Evolutionary conservation across 208 protist species (phyloP), one percentile per base, ranked within the genome.

Genomic region (Balamuthia mandrillaris): DNA sequence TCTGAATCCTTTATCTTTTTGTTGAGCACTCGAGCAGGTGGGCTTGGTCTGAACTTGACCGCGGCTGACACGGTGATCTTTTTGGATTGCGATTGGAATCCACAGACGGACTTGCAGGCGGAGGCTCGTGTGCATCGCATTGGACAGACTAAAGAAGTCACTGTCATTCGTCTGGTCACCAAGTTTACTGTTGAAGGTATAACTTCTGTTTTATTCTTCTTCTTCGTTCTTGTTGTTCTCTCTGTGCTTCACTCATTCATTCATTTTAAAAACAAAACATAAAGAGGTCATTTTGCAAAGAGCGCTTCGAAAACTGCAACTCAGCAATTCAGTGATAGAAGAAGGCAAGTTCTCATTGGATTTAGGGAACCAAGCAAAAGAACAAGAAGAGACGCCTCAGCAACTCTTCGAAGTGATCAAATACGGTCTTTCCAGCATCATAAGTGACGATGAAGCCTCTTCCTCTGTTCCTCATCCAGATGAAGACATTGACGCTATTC

Each of bases 21-120:
- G 52, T 86, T 99, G 3, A 98, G 96, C 0, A 99, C 97, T 4
- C 94, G 96, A 68, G 96, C 98, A 31, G 97, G 96, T 24, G 97
- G 98, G 9, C 94, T 98, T 21, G 98, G 98, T 33, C 96, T 99
- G 47, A 99, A 99, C 87, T 94, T 99, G 44, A 96, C 95, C 1
- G 96, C n/a, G n/a, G 98, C 98, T 16, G 98, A 99, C 88, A 98
- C 97, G 21, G 98, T 99, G 6, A 94, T 99, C 37, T 93, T 99
- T 39, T 99, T 98, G 86, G 98, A 99, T 84, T 89, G 49, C 58
- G 87, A 90, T 72, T 94, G 85, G 84, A 98, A 98, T 84, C 97
- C 97, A 24, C 65, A 75, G 41, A 75, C 42, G 65, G 65, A 75
- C 52, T 44, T 75, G 35, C 54, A 81, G 35, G 74, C 74, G 18